phyloP scores from a whole-genome alignment of 192 early-diverging fungal species.

The Backusella westeae region DNA sequence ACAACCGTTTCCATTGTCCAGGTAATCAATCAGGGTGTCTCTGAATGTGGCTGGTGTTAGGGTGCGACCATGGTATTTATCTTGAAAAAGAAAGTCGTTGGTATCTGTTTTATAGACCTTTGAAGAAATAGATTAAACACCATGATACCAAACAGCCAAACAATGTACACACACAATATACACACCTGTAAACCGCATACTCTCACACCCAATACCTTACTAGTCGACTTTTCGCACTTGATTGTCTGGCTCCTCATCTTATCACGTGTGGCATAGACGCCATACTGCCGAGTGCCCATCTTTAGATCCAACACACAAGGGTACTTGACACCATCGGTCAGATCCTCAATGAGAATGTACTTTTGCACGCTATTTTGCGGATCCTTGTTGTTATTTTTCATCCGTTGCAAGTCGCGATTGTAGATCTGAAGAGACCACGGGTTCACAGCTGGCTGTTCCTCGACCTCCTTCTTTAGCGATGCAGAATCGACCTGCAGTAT shows the following conservation, averaged over 20 bases:
- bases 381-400: slow-evolving; percentile 13
- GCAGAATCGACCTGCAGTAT: neutral
- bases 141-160: neutral
- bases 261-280: slow-evolving; percentile 79
- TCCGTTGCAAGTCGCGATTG: slow-evolving; percentile 22
- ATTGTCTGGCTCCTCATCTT: slow-evolving; percentile 87
- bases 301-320: slow-evolving; percentile 98
- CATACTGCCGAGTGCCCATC: slow-evolving; percentile 98
- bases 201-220: slow-evolving; percentile 87
- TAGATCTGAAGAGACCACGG: slow-evolving; percentile 32
- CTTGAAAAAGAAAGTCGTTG: slow-evolving; percentile 75
- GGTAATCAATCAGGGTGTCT: slow-evolving; percentile 73
- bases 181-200: slow-evolving; percentile 98
- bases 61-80: slow-evolving; percentile 95
- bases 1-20: slow-evolving; percentile 84
- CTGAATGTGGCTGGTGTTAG: slow-evolving; percentile 81
- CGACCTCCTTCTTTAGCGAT: neutral
- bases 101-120: slow-evolving; percentile 26
- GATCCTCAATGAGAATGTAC: slow-evolving; percentile 93
- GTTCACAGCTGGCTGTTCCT: neutral
- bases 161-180: neutral
- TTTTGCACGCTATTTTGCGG: slow-evolving; percentile 41
- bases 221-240: slow-evolving; percentile 93
- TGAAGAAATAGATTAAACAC: neutral
- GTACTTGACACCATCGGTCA: slow-evolving; percentile 84